These are phyloP conservation scores for Casaregolazyma lundiana DNA, from an alignment of 1,139 yeast species.

Conservation along the genomic window DNA sequence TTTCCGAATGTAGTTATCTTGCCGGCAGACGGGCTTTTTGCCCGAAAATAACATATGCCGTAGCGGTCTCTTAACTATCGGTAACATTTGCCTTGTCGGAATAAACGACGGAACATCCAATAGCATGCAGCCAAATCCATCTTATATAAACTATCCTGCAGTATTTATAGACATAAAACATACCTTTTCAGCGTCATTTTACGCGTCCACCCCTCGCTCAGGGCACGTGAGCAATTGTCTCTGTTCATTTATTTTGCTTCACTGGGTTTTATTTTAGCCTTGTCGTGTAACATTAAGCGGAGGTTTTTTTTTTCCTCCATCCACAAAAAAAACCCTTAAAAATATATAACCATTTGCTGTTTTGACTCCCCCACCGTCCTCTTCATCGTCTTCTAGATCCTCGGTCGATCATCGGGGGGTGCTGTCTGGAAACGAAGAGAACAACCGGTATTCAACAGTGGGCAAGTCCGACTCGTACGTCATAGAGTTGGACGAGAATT, in stretches of 20 bases:
- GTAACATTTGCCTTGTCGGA: too few species aligned
- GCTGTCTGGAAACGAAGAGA: neutral
- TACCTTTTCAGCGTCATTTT: neutral
- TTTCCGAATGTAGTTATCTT: too few species aligned
- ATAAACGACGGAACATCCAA: too few species aligned
- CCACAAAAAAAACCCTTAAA: neutral
- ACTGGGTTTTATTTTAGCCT: neutral
- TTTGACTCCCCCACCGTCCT: constrained; percentile 2
- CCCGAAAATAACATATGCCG: neutral
- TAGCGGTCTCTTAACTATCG: neutral
- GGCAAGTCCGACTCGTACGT: constrained; percentile 9
- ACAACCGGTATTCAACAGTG: neutral
- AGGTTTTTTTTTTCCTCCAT: neutral
- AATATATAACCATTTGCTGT: constrained; percentile 1
- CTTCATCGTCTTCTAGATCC: constrained; percentile 4
- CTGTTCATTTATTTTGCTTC: neutral
- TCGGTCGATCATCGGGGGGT: constrained; percentile 4
- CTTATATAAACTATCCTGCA: neutral
- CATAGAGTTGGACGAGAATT: constrained; percentile 5
- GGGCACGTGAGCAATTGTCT: neutral
- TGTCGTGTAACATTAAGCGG: neutral
- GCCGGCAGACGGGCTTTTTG: too few species aligned
- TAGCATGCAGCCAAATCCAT: too few species aligned
- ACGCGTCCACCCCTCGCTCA: neutral
- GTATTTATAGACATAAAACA: neutral